phyloP scores from a whole-genome alignment of 31 red algal genomes.

The Endocladia muricata region DNA sequence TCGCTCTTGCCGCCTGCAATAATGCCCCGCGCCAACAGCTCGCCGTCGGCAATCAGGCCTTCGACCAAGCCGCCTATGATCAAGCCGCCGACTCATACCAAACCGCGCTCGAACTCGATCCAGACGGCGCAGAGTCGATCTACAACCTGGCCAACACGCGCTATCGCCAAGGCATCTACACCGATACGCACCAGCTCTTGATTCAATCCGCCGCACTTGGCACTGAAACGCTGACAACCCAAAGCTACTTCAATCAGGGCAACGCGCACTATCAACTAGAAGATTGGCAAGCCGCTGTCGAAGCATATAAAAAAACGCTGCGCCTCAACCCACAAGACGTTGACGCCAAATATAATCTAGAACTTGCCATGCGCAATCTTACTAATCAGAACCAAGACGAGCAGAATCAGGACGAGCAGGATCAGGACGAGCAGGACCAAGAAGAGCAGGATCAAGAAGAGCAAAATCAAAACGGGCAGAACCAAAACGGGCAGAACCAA shows the following conservation, averaged over 20 bases:
- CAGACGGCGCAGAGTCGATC: not conserved
- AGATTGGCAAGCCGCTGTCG: not conserved
- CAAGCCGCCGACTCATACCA: not conserved
- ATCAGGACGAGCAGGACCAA: conserved; percentile 3
- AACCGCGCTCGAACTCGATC: not conserved
- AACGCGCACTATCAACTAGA: not conserved
- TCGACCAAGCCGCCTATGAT: not conserved
- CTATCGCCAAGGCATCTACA: too few relatives aligned
- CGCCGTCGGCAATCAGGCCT: not conserved
- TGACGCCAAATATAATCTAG: not conserved
- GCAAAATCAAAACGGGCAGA: too few relatives aligned
- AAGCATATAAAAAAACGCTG: conserved; percentile 6
- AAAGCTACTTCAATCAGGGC: conserved; percentile 3
- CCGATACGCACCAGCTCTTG: too few relatives aligned
- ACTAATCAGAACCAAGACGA: not conserved
- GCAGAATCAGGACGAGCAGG: too few relatives aligned
- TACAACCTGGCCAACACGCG: too few relatives aligned
- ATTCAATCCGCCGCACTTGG: too few relatives aligned
- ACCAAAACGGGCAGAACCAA: too few relatives aligned
- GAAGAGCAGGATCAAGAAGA: too few relatives aligned
- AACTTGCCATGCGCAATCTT: not conserved
- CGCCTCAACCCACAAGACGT: not conserved
- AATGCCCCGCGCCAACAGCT: too few relatives aligned
- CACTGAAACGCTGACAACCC: too few relatives aligned
- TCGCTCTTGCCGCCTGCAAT: not conserved